phyloP scores from a whole-genome alignment of 805 yeast species.

The Saturnispora bothae region DNA sequence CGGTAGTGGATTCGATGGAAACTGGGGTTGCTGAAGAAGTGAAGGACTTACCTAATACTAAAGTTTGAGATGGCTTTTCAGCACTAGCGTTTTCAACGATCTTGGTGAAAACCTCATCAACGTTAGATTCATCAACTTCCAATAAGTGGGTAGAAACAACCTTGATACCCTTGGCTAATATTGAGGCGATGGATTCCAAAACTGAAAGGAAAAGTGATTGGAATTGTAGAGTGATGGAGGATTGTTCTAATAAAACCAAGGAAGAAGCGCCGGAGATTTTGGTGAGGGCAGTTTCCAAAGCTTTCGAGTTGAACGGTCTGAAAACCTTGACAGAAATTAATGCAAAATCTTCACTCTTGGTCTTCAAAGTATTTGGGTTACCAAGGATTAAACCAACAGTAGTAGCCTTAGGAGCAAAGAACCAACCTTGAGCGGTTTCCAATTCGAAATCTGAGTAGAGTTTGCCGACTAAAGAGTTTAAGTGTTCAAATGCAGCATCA shows the following conservation, averaged over 20 bases:
- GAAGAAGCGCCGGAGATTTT: conserved; percentile 4
- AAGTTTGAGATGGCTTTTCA: conserved; percentile 49
- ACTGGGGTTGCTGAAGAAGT: conserved; percentile 16
- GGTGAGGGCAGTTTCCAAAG: conserved; percentile 33
- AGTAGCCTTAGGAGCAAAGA: conserved; percentile 11
- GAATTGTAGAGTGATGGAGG: conserved; percentile 29
- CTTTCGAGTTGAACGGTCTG: conserved; percentile 60
- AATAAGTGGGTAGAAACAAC: conserved; percentile 51
- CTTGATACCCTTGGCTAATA: conserved; percentile 37
- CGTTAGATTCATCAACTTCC: conserved; percentile 29
- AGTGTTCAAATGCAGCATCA: conserved; percentile 25
- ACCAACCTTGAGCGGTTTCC: conserved; percentile 18
- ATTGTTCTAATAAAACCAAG: conserved; percentile 60
- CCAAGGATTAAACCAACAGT: conserved; percentile 57
- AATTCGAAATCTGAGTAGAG: conserved; percentile 33
- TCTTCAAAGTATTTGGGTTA: conserved; percentile 27
- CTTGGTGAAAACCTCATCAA: conserved; percentile 16
- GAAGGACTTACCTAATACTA: conserved; percentile 43
- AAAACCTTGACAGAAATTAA: conserved; percentile 52
- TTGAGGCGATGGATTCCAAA: conserved; percentile 42
- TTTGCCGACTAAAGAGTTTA: conserved; percentile 21
- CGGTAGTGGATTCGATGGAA: conserved; percentile 52
- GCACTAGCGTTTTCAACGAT: conserved; percentile 25
- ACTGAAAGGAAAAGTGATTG: conserved; percentile 57
- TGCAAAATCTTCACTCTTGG: conserved; percentile 22